Percentiles rank a stretch among this genome's conserved stretches.
Evolutionary conservation across 352 stramenopile species (phyloP).

Genomic region (Phytophthora pistaciae): DNA sequence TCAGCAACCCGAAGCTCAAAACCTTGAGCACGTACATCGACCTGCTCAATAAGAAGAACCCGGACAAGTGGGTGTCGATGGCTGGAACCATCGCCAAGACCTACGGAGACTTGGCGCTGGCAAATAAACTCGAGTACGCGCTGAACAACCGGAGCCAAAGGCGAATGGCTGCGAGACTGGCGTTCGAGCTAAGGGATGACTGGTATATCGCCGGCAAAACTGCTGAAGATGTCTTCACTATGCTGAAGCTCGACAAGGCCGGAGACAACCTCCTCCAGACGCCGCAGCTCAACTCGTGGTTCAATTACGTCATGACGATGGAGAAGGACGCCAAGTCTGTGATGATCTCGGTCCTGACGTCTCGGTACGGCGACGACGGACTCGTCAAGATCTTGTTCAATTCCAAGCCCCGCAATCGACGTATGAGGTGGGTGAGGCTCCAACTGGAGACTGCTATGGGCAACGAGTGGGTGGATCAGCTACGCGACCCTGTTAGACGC

Average conservation of each 20-base stretch:
- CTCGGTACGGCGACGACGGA: constrained; percentile 7
- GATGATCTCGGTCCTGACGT: constrained; percentile 4
- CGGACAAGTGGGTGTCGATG: constrained; percentile 10
- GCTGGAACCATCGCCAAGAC: not conserved
- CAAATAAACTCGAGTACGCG: not conserved
- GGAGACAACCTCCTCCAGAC: not conserved
- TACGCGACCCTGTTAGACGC: constrained; percentile 8
- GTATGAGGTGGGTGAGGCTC: constrained; percentile 10
- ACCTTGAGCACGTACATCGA: constrained; percentile 15
- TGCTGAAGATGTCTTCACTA: not conserved
- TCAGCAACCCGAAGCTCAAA: constrained; percentile 9
- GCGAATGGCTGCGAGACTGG: not conserved
- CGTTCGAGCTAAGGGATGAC: not conserved
- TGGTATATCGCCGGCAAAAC: not conserved
- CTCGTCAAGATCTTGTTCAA: constrained; percentile 2
- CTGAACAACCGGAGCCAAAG: not conserved
- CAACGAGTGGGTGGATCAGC: not conserved
- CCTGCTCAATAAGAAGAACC: constrained; percentile 19
- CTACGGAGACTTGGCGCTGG: constrained; percentile 17
- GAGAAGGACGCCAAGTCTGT: not conserved
- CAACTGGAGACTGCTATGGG: constrained; percentile 7
- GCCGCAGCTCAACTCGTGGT: not conserved
- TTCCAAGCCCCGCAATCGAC: not conserved
- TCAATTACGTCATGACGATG: not conserved
- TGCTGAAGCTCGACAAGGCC: not conserved